phyloP scores from a whole-genome alignment of 805 yeast genomes.

The Dipodascus geniculatus region DNA sequence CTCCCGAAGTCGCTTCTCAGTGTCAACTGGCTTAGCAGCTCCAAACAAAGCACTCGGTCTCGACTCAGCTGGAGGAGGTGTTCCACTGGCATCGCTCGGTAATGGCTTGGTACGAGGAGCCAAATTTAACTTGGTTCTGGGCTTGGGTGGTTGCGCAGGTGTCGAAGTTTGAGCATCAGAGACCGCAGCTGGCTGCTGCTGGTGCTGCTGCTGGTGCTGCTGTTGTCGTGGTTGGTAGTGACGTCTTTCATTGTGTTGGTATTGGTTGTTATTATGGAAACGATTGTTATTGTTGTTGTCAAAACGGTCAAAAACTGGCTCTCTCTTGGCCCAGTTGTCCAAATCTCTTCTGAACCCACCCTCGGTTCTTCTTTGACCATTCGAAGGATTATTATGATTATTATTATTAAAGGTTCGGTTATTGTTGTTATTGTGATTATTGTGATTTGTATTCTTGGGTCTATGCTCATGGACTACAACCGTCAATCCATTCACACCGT shows the following conservation, averaged over 20 bases:
- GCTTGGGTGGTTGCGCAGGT: conserved; percentile 15
- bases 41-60: conserved; percentile 50
- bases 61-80: conserved; percentile 24
- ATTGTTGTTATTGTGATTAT: conserved; percentile 16
- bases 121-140: conserved; percentile 29
- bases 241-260: background rate
- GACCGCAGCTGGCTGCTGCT: conserved; percentile 2
- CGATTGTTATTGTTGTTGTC: conserved; percentile 15
- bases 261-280: conserved; percentile 6
- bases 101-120: conserved; percentile 21
- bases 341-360: conserved; percentile 38
- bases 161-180: conserved; percentile 3
- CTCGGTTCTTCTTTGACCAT: conserved; percentile 21
- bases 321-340: conserved; percentile 17
- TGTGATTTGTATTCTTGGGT: conserved; percentile 14
- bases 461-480: background rate
- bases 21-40: conserved; percentile 75
- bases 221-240: conserved; percentile 18
- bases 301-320: conserved; percentile 14
- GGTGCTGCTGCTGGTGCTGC: conserved; percentile 5
- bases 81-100: conserved; percentile 8
- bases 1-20: conserved; percentile 50
- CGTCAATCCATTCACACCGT: background rate
- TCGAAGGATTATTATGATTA: background rate
- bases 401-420: conserved; percentile 21